phyloP scores from a whole-genome alignment of 78 protist species.

The Protostelium mycophagum region DNA sequence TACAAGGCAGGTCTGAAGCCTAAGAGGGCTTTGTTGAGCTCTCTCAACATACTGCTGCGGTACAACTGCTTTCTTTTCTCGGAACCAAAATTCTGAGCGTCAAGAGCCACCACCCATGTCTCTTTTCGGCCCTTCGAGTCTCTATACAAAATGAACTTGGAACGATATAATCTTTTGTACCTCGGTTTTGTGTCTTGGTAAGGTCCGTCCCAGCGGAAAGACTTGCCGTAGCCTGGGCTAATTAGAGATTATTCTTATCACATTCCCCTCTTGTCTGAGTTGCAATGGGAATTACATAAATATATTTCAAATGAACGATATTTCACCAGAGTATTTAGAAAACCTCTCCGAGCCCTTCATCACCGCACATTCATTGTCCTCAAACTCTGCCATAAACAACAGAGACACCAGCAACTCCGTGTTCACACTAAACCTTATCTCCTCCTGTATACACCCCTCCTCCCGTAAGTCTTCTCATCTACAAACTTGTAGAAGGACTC shows the following conservation, averaged over 20 bases:
- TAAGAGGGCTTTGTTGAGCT: conserved; percentile 53
- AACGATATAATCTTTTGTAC: neutral
- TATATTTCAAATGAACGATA: too few relatives aligned
- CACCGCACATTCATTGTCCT: conserved; percentile 53
- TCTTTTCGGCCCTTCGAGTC: conserved; percentile 21
- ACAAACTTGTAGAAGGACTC: neutral
- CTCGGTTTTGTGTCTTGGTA: conserved; percentile 13
- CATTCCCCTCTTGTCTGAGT: too few relatives aligned
- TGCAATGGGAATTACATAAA: too few relatives aligned
- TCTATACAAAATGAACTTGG: neutral
- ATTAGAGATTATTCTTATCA: neutral
- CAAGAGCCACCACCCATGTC: conserved; percentile 59
- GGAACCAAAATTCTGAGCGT: conserved; percentile 34
- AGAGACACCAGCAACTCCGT: conserved; percentile 59
- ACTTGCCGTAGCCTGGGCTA: conserved; percentile 36
- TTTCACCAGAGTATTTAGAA: conserved; percentile 17
- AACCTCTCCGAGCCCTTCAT: conserved; percentile 63
- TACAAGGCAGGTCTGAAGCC: conserved; percentile 39
- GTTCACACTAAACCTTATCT: conserved; percentile 64
- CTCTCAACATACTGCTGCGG: conserved; percentile 18
- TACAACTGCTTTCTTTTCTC: conserved; percentile 3
- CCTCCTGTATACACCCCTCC: conserved; percentile 82
- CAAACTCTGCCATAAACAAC: conserved; percentile 24
- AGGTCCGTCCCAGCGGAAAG: conserved; percentile 41
- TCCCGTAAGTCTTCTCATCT: neutral